Evolutionary conservation across 2,329 filamentous ascomycete species (phyloP).

Genomic region (Phyllosticta citrichinensis): DNA sequence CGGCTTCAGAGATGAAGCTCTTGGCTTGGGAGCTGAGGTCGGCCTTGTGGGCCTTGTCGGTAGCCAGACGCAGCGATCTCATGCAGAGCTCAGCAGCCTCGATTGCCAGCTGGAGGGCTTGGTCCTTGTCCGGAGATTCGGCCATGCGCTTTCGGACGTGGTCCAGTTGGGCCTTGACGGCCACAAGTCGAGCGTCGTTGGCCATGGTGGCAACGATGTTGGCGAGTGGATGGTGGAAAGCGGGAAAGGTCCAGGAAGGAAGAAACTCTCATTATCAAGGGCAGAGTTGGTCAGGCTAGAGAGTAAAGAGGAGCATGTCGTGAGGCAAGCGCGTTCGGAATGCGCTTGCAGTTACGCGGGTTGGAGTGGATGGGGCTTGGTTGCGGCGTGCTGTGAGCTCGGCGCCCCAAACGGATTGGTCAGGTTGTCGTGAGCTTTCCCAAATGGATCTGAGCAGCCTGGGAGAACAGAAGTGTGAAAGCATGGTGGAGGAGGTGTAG

Average conservation of each 20-base stretch:
- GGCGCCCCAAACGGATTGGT: neutral
- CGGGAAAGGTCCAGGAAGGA: neutral
- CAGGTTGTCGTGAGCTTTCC: neutral
- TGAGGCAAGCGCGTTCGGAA: neutral
- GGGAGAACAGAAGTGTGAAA: neutral
- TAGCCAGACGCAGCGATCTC: conserved; percentile 56
- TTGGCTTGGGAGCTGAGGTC: conserved; percentile 60
- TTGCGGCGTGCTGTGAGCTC: neutral
- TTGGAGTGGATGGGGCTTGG: neutral
- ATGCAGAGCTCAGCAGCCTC: conserved; percentile 72
- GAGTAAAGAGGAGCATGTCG: neutral
- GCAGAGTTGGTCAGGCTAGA: neutral
- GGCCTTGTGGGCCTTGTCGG: conserved; percentile 51
- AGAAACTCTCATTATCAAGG: neutral
- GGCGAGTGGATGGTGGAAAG: neutral
- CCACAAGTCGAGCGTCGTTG: neutral
- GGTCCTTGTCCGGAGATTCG: conserved; percentile 43
- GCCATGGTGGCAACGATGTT: neutral
- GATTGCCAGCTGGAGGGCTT: conserved; percentile 67
- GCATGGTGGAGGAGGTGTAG: neutral
- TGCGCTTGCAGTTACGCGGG: neutral
- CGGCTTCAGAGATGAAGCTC: conserved; percentile 60
- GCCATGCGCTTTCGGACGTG: conserved; percentile 35
- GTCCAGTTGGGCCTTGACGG: conserved; percentile 11
- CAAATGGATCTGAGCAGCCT: neutral